Percentiles rank a stretch among this genome's conserved stretches.
Evolutionary conservation across 805 yeast genomes (phyloP).

Genomic region (Candida coquimbonensis): DNA sequence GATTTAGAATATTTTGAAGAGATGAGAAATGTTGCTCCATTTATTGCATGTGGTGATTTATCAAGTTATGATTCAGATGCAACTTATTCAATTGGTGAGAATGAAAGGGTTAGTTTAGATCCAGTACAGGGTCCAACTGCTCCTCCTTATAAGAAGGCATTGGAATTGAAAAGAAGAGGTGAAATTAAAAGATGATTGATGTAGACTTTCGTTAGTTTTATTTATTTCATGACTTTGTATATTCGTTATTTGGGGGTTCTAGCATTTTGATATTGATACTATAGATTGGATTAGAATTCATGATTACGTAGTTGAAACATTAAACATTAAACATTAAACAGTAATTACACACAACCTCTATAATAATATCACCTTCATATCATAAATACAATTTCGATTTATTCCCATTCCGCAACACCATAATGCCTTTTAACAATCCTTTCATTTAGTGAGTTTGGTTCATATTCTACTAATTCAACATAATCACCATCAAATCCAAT

Average conservation of each 20-base stretch:
- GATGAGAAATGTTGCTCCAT: constrained; percentile 78
- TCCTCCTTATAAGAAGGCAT: constrained; percentile 91
- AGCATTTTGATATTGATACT: too few species aligned
- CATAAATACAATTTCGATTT: too few species aligned
- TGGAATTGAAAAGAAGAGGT: constrained; percentile 80
- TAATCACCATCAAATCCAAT: constrained; percentile 36
- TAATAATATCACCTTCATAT: too few species aligned
- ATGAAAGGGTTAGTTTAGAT: constrained; percentile 48
- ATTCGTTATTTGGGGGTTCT: too few species aligned
- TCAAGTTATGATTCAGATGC: constrained; percentile 91
- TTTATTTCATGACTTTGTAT: too few species aligned
- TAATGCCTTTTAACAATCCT: constrained; percentile 16
- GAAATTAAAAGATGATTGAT: constrained; percentile 30
- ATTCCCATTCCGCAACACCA: constrained; percentile 23
- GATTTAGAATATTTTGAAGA: constrained; percentile 44
- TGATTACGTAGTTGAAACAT: too few species aligned
- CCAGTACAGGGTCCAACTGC: constrained; percentile 96
- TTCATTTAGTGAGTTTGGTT: constrained; percentile 15
- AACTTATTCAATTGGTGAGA: constrained; percentile 51
- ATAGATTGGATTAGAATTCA: too few species aligned
- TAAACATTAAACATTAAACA: too few species aligned
- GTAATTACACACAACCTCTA: too few species aligned
- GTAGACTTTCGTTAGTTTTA: too few species aligned
- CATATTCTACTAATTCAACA: constrained; percentile 19
- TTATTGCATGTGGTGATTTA: constrained; percentile 92